These are phyloP conservation scores for Mycena indigotica DNA, from an alignment of 768 basidiomycete genomes.

Conservation along the genomic window DNA sequence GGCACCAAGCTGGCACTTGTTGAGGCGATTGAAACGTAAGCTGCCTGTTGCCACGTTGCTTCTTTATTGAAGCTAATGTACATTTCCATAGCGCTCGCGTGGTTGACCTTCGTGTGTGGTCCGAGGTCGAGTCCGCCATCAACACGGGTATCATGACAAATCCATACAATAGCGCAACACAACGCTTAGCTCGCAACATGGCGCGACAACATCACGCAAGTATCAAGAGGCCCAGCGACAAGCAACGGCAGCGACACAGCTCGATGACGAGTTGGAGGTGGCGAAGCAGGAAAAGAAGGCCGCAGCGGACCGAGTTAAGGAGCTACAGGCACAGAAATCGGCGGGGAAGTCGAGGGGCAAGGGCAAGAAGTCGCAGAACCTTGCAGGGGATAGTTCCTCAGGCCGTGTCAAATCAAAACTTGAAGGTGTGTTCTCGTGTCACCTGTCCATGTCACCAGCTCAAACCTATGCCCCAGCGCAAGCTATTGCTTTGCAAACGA, in stretches of 20 bases:
- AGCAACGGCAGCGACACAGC: not conserved
- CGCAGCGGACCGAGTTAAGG: not conserved
- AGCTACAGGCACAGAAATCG: not conserved
- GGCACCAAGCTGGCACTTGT: constrained; percentile 23
- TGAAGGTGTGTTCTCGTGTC: not conserved
- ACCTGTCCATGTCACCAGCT: too few relatives aligned
- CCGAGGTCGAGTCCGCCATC: constrained; percentile 10
- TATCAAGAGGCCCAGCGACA: not conserved
- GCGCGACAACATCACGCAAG: not conserved
- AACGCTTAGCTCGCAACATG: not conserved
- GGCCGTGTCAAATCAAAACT: not conserved
- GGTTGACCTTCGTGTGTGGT: constrained; percentile 8
- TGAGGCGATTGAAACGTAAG: constrained; percentile 21
- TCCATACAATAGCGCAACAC: constrained; percentile 1
- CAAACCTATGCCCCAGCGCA: too few relatives aligned
- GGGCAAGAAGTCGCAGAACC: not conserved
- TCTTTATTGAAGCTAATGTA: too few relatives aligned
- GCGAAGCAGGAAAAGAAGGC: not conserved
- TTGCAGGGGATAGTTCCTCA: not conserved
- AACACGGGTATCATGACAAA: constrained; percentile 16
- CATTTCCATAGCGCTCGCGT: constrained; percentile 7
- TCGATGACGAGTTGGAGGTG: not conserved
- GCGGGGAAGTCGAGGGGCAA: not conserved
- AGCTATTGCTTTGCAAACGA: too few relatives aligned
- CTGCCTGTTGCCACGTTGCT: not conserved